A percentile compares a stretch with the other conserved stretches of the same genome.
Conservation (phyloP, 139 green algal species). For the Chlamydomonas sphaeroides region DNA sequence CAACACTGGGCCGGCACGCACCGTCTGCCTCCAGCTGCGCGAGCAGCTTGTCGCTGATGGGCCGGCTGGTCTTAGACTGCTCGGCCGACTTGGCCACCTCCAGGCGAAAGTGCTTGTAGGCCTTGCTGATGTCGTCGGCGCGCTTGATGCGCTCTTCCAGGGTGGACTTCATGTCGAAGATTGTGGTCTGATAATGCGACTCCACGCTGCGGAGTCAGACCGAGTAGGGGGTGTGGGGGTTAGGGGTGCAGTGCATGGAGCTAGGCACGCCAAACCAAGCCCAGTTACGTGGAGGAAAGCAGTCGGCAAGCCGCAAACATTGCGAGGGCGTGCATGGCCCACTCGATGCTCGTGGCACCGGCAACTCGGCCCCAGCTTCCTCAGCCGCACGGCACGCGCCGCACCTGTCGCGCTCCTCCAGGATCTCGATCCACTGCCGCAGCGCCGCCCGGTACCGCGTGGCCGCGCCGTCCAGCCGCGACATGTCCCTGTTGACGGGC, state of each 20-base stretch:
- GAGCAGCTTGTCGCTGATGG: constrained; percentile 63
- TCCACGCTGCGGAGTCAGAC: constrained; percentile 40
- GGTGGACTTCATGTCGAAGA: constrained; percentile 64
- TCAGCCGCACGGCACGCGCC: too few species aligned
- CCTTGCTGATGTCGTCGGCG: constrained; percentile 65
- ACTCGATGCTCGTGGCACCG: background rate
- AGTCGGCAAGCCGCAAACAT: too few species aligned
- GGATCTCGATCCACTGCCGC: constrained; percentile 67
- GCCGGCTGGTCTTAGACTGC: constrained; percentile 60
- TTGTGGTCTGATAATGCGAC: constrained; percentile 63
- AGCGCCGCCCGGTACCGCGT: constrained; percentile 66
- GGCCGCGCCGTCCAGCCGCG: constrained; percentile 60
- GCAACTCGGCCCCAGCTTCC: too few species aligned
- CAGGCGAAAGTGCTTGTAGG: constrained; percentile 71
- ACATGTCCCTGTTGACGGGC: constrained; percentile 53
- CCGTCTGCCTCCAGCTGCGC: constrained; percentile 60
- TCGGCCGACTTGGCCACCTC: constrained; percentile 70
- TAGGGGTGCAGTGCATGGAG: too few species aligned
- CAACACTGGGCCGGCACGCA: too few species aligned
- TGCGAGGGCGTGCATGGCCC: too few species aligned
- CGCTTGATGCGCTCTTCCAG: constrained; percentile 66
- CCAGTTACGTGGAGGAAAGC: too few species aligned
- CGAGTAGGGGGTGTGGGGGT: too few species aligned
- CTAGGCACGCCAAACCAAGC: too few species aligned
- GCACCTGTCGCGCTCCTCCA: constrained; percentile 56